Conservation (phyloP, 208 protist species). For the Herpetomonas tarakana region DNA sequence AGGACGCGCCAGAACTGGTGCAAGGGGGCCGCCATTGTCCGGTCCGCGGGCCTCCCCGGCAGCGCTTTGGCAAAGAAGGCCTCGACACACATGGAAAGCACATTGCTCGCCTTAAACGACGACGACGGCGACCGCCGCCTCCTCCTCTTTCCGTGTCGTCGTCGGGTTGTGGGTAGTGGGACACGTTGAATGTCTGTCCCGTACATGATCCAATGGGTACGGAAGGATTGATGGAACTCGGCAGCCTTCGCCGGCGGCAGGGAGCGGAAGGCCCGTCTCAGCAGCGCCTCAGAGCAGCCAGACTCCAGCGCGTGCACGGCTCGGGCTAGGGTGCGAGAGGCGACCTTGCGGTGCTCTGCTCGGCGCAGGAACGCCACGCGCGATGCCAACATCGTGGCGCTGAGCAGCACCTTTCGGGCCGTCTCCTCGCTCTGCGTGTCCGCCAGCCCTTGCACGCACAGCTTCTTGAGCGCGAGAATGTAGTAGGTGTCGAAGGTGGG, state of each 20-base stretch:
- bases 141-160: too few relatives aligned
- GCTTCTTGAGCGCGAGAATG: constrained; percentile 20
- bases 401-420: neutral
- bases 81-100: too few relatives aligned
- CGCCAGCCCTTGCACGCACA: constrained; percentile 5
- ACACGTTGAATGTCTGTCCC: neutral
- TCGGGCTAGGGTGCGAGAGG: too few relatives aligned
- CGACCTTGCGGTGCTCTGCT: constrained; percentile 8
- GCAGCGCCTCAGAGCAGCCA: too few relatives aligned
- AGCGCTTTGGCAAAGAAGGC: too few relatives aligned
- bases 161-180: too few relatives aligned
- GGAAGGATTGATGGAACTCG: neutral
- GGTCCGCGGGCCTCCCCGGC: too few relatives aligned
- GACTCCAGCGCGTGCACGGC: too few relatives aligned
- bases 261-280: neutral
- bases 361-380: constrained; percentile 6
- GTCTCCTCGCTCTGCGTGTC: neutral
- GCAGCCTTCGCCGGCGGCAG: neutral
- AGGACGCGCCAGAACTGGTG: neutral
- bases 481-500: constrained; percentile 67
- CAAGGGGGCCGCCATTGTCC: neutral
- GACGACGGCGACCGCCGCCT: too few relatives aligned
- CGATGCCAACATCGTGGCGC: neutral
- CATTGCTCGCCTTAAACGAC: too few relatives aligned
- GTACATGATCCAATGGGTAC: constrained; percentile 2